Base-by-base conservation (phyloP, 768 basidiomycete genomes). In the Hygrophorus pudorinus region DNA sequence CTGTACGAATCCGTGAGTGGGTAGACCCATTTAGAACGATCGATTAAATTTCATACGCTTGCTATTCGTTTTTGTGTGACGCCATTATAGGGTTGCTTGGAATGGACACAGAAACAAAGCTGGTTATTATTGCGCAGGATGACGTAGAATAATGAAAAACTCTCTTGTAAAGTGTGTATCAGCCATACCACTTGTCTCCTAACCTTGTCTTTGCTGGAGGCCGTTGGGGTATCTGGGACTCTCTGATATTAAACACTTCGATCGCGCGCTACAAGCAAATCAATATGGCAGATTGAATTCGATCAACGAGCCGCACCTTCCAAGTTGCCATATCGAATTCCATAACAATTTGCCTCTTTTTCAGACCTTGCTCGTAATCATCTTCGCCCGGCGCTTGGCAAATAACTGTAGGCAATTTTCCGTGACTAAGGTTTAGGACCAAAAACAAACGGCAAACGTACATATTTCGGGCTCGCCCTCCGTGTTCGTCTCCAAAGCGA, bases 281-380 rank as follows among this genome's bases (percentile, higher is more conserved):
- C 34, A 29, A 44, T 42, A 35, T 28, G 36, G 34, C 21, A 10
- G 34, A 13, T 5, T 20, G 21, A 36, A 45, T 34, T 3, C n/a
- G n/a, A n/a, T n/a, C n/a, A n/a, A n/a, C n/a, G n/a, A n/a, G n/a
- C n/a, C 72, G 39, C 50, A 91, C 93, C 75, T 72, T 64, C 93
- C 93, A 99, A 0, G 83, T 81, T 3, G 78, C 74, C 78, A 86
- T 81, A 52, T 94, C 92, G 53, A 97, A 80, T 59, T 97, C 92
- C 50, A 96, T 70, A 0, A 99, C 85, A 50, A 90, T 75, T 59
- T 99, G 94, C 36, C 78, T 75, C 56, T 85, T 90, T 49, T 71
- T 70, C 30, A 86, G 65, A 1, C 83, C 81, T 0, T 69, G 66
- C 1, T 62, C 63, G 48, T 81, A 81, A 50, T 88, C 82, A 16